Percentiles rank a stretch among this genome's conserved stretches.
Conservation (phyloP, 176 grass and related monocot species). For the Bothriochloa decipiens region DNA sequence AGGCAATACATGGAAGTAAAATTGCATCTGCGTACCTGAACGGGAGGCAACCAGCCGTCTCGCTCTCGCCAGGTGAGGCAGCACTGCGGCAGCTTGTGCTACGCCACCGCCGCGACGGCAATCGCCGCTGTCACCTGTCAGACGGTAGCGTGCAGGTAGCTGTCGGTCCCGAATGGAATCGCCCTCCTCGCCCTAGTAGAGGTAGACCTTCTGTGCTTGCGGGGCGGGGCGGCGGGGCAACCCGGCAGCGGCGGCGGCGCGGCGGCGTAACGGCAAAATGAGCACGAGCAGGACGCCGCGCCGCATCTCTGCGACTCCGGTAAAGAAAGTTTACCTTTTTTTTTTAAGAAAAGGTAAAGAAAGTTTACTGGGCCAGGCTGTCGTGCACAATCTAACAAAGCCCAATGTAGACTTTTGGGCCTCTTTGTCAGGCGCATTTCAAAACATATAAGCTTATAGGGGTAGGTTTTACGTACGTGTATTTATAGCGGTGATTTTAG, state of each 20-base stretch:
- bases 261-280: not conserved
- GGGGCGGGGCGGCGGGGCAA: no score
- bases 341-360: no score
- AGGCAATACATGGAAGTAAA: not conserved
- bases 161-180: not conserved
- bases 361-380: not conserved
- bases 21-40: not conserved
- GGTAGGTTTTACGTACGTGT: no score
- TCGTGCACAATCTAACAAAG: no score
- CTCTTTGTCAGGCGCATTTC: no score
- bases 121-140: not conserved
- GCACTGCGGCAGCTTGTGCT: not conserved
- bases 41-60: not conserved
- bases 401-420: no score
- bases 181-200: not conserved
- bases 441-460: no score
- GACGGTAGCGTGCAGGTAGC: not conserved
- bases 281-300: no score
- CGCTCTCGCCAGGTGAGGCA: not conserved
- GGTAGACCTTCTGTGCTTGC: not conserved
- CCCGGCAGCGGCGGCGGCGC: no score
- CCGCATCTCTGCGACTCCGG: not conserved
- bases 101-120: not conserved
- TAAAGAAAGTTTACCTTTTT: not conserved
- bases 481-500: no score